These are phyloP conservation scores for Penicillium verhagenii DNA, from an alignment of 495 filamentous ascomycete genomes.

Conservation along the genomic window DNA sequence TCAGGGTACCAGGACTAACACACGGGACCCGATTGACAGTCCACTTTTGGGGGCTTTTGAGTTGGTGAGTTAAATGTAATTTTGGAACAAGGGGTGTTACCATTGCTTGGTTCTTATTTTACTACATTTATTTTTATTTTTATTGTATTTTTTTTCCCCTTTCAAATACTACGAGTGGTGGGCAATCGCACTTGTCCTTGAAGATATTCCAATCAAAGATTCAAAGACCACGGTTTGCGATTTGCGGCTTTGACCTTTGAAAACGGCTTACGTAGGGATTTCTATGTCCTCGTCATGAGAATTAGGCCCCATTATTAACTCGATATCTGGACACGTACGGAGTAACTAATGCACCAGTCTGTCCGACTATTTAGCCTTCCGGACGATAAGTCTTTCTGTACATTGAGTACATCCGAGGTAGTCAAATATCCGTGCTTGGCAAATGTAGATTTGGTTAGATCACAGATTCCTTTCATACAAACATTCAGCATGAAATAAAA, in stretches of 20 bases:
- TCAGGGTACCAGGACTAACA: conserved; percentile 11
- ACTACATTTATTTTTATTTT: background rate
- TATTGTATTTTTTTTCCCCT: background rate
- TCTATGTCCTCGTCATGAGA: background rate
- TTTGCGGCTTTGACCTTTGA: background rate
- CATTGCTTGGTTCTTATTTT: background rate
- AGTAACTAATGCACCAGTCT: background rate
- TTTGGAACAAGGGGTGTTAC: background rate
- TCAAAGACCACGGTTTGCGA: background rate
- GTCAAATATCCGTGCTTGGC: background rate
- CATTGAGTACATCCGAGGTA: background rate
- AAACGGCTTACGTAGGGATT: background rate
- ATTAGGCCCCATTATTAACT: background rate
- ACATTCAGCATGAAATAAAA: background rate
- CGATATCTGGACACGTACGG: background rate
- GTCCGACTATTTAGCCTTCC: background rate
- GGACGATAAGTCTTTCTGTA: background rate
- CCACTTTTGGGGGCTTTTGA: background rate
- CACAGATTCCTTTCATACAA: background rate
- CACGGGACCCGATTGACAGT: conserved; percentile 11
- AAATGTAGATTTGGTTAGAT: background rate
- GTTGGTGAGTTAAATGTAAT: background rate
- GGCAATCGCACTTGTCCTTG: too few relatives aligned
- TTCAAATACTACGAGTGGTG: background rate
- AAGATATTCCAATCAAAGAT: background rate